These are phyloP conservation scores for Phalaenopsis aphrodite DNA, from an alignment of 106 monocot species.

Conservation along the genomic window DNA sequence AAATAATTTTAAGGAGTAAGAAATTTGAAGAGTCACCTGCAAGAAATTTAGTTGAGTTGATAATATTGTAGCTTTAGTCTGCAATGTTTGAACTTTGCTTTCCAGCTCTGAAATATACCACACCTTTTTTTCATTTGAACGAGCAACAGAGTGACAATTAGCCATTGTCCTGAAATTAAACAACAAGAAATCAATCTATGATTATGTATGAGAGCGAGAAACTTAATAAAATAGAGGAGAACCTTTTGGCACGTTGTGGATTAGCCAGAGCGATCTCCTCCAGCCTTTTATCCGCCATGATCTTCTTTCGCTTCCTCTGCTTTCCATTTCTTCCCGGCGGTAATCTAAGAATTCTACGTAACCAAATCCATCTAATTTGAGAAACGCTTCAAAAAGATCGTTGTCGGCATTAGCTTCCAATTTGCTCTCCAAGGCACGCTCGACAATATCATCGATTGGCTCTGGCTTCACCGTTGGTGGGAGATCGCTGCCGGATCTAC, in stretches of 20 bases:
- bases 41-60: constrained; percentile 65
- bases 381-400: background rate
- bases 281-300: constrained; percentile 56
- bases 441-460: background rate
- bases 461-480: background rate
- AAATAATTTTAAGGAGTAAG: background rate
- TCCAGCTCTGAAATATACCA: constrained; percentile 66
- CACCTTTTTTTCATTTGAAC: constrained; percentile 74
- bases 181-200: background rate
- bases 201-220: background rate
- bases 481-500: constrained; percentile 13
- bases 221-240: background rate
- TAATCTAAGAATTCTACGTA: background rate
- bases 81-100: constrained; percentile 68
- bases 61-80: constrained; percentile 67
- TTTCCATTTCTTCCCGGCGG: background rate
- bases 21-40: constrained; percentile 30
- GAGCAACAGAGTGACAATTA: constrained; percentile 69
- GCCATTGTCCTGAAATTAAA: constrained; percentile 49
- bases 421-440: background rate
- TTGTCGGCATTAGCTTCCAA: background rate
- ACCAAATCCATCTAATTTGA: background rate
- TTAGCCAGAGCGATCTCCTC: constrained; percentile 41
- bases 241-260: constrained; percentile 54
- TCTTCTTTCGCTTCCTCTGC: constrained; percentile 25